phyloP scores from a whole-genome alignment of 2,329 filamentous ascomycete species.

The Neofusicoccum ribis region DNA sequence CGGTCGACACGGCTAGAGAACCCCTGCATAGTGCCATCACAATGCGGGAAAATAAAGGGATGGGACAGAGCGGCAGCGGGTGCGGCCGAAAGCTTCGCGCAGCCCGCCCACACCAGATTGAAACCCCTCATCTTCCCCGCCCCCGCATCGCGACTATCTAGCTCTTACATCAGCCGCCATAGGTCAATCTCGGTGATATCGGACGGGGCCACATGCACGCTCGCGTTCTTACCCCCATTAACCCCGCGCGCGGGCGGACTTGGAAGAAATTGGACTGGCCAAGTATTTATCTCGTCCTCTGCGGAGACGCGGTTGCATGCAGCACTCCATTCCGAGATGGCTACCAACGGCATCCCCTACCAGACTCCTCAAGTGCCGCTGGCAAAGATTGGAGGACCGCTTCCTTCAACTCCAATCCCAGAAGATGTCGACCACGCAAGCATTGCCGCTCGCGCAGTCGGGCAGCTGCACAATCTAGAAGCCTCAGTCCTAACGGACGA shows the following conservation, averaged over 20 bases:
- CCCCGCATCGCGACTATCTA: not conserved
- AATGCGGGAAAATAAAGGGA: too few species aligned
- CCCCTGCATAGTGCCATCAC: not conserved
- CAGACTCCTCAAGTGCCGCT: not conserved
- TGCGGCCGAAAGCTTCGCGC: not conserved
- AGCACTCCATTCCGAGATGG: not conserved
- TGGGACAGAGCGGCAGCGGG: not conserved
- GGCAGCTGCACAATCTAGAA: slow-evolving; percentile 23
- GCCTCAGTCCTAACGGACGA: slow-evolving; percentile 20
- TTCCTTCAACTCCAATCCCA: slow-evolving; percentile 24
- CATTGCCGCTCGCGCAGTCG: slow-evolving; percentile 21
- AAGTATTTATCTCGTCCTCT: too few species aligned
- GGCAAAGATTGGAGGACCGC: slow-evolving; percentile 22
- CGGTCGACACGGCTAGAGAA: not conserved
- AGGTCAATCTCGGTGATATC: not conserved
- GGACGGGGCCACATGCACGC: too few species aligned
- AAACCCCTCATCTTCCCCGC: not conserved
- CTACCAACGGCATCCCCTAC: not conserved
- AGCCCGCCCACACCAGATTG: too few species aligned
- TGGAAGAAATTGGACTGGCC: too few species aligned
- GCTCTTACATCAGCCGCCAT: slow-evolving; percentile 1
- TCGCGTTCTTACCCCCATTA: too few species aligned
- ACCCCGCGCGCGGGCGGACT: too few species aligned
- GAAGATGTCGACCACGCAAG: slow-evolving; percentile 21
- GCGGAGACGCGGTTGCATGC: not conserved